Base-by-base conservation (phyloP, 2,329 filamentous ascomycete species). In the Westerdykella ornata region DNA sequence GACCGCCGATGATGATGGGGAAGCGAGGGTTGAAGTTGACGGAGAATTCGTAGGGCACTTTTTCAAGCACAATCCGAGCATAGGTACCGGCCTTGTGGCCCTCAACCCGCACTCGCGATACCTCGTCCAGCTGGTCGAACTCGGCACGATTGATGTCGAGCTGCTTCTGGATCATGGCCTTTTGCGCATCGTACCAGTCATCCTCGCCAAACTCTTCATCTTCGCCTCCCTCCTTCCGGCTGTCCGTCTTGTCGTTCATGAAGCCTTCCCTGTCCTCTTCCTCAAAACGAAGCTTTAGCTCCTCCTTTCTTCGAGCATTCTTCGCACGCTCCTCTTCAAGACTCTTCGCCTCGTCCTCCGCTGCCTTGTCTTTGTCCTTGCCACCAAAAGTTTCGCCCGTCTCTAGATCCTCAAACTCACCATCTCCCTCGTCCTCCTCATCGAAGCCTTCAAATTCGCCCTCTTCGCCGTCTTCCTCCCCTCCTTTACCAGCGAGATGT, bases 191-290 rank as follows among this genome's bases (percentile, higher is more conserved):
- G 63, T 98, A 98, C 94, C 94, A 98, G 42, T 98, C 87, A 62
- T 98, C 92, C 67, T 98, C 92, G 39, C 89, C 92, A 57, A 94
- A 97, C 59, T 94, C 84, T 44, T 80, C 72, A 39, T 90, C 80
- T 5, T 80, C 73, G 3, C 76, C 75, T 26, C 76, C 82, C 20
- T 88, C 84, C 48, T 79, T 74, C 28, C 84, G 77, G 9, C 84
- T 84, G 38, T 82, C 80, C 19, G 85, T 82, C 60, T 94, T 94
- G 67, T 92, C 88, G 59, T 94, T 94, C 57, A 85, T 81, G 62
- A 96, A 89, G 0, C 92, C 92, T 62, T 98, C 92, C n/a, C 87
- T 79, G 61, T 98, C 92, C 72, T 98, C 92, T 66, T 97, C 89
- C 60, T 98, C 92, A 60, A 98, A 98, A 1, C 94, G 81, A 39